Percentiles rank a stretch among this genome's conserved stretches.
phyloP scores from a whole-genome alignment of 305 asterid species.

The Fraxinus platypoda region DNA sequence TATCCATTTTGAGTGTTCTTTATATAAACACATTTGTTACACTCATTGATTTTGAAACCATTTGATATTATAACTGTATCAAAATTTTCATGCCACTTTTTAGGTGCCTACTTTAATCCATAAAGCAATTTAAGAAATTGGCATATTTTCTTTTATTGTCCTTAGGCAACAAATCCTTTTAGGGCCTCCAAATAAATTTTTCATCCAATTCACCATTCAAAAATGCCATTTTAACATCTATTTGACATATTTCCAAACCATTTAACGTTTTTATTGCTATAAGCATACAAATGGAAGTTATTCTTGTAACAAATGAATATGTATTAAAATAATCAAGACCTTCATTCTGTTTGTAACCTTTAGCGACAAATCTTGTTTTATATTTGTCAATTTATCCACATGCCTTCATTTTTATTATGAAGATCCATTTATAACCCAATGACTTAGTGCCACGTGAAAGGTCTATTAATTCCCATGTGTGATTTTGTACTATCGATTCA shows the following conservation, averaged over 20 bases:
- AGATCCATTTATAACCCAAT: too few relatives aligned
- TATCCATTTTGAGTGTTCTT: background rate
- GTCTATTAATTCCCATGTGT: too few relatives aligned
- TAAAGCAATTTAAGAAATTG: background rate
- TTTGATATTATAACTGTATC: too few relatives aligned
- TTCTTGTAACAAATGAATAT: too few relatives aligned
- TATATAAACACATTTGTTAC: background rate
- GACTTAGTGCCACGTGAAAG: too few relatives aligned
- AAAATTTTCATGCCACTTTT: background rate
- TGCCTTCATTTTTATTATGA: too few relatives aligned
- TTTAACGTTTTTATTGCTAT: background rate
- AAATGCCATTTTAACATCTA: background rate
- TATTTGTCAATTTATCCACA: too few relatives aligned
- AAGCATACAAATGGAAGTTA: background rate
- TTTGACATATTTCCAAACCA: background rate
- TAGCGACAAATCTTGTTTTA: too few relatives aligned
- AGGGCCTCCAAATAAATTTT: background rate
- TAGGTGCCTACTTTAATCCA: background rate
- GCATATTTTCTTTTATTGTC: background rate
- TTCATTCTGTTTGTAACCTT: background rate
- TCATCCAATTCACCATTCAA: background rate
- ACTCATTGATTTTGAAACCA: background rate
- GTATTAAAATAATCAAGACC: background rate
- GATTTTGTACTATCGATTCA: background rate
- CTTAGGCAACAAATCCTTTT: background rate